phyloP scores from a whole-genome alignment of 225 moss, liverwort and hornwort genomes.

The Takakia lepidozioides region DNA sequence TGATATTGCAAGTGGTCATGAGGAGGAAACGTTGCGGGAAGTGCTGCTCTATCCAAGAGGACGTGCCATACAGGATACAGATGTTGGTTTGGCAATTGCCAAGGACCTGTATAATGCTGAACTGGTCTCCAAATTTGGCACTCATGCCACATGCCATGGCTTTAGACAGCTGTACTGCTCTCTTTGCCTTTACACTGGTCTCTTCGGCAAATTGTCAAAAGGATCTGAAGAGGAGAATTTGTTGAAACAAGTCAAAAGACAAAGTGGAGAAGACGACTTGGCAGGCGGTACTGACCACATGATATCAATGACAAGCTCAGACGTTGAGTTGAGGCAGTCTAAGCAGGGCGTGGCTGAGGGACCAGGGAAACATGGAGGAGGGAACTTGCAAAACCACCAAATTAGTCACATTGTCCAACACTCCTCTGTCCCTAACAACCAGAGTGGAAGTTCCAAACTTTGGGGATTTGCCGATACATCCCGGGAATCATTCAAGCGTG shows the following conservation, averaged over 20 bases:
- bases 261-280: slow-evolving; percentile 28
- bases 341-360: neutral
- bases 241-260: slow-evolving; percentile 11
- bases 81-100: slow-evolving; percentile 49
- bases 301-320: neutral
- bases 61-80: slow-evolving; percentile 24
- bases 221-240: slow-evolving; percentile 6
- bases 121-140: slow-evolving; percentile 25
- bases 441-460: no score
- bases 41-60: slow-evolving; percentile 36
- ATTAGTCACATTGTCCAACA: no score
- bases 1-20: slow-evolving; percentile 29
- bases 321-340: slow-evolving; percentile 1
- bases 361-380: no score
- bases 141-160: slow-evolving; percentile 20
- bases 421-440: no score
- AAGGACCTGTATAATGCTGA: slow-evolving; percentile 39
- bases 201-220: no score
- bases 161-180: slow-evolving; percentile 23
- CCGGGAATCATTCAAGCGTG: slow-evolving; percentile 21
- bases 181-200: slow-evolving; percentile 17
- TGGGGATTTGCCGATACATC: slow-evolving; percentile 9
- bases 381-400: no score
- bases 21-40: slow-evolving; percentile 33
- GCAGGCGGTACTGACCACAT: no score